A percentile compares a stretch with the other conserved stretches of the same genome.
Evolutionary conservation across 768 basidiomycete genomes (phyloP).

Genomic region (Flagelloscypha sp.): DNA sequence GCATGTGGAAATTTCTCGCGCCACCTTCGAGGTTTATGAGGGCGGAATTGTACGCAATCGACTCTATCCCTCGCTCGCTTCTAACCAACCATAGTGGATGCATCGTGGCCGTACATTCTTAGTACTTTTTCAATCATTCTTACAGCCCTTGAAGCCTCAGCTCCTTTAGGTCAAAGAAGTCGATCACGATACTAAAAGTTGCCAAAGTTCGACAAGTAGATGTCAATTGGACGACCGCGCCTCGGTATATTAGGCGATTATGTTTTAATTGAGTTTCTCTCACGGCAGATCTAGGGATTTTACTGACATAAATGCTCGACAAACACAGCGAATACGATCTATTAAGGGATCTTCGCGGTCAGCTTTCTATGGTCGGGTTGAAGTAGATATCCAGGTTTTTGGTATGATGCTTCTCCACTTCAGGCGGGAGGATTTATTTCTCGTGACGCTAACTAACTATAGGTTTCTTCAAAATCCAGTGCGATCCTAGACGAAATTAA

Average conservation of each 20-base stretch:
- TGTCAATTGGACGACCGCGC: constrained; percentile 77
- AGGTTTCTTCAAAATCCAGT: constrained; percentile 82
- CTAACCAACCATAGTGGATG: constrained; percentile 49
- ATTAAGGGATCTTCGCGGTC: constrained; percentile 47
- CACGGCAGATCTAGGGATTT: constrained; percentile 44
- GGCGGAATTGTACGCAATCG: constrained; percentile 61
- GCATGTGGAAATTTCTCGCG: constrained; percentile 76
- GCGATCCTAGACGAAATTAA: constrained; percentile 4
- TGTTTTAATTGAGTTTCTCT: not conserved
- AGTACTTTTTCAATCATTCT: constrained; percentile 28
- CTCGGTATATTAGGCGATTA: constrained; percentile 33
- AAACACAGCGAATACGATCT: constrained; percentile 66
- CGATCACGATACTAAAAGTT: constrained; percentile 66
- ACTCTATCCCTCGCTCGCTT: constrained; percentile 1
- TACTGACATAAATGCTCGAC: constrained; percentile 70
- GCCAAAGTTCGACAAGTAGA: constrained; percentile 67
- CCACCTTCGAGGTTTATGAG: constrained; percentile 84
- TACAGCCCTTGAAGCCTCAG: not conserved
- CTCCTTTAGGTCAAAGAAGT: constrained; percentile 62
- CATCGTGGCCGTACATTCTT: constrained; percentile 81
- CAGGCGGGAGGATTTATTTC: not conserved
- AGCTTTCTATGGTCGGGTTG: constrained; percentile 66
- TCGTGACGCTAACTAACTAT: constrained; percentile 1
- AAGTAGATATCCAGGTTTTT: constrained; percentile 62
- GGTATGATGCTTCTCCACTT: constrained; percentile 34